Base-by-base conservation (phyloP, 2,329 filamentous ascomycete genomes). In the Fusarium nisikadoi region DNA sequence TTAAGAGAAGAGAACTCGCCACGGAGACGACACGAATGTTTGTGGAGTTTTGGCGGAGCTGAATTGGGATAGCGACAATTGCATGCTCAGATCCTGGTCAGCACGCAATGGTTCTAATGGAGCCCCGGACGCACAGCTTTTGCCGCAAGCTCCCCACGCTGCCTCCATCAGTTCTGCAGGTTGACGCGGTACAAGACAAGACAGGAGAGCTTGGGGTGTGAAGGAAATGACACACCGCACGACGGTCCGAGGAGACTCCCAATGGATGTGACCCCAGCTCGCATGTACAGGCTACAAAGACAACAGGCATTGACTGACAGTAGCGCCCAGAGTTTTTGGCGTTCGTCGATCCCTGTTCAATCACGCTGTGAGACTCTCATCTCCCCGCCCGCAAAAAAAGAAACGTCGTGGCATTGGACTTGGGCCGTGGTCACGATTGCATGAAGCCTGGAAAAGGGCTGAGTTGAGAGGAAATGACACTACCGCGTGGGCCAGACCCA, bases 1-100 rank as follows among this genome's bases (percentile, higher is more conserved):
- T n/a, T 20, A 16, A 27, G 33, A 25, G 23, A 63, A 23, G n/a
- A 45, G 27, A 27, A 20, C 35, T 68, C 35, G 19, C 56, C 62
- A 66, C 42, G 42, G 49, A 66, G 62, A 62, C 38, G 35, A 65
- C 56, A 41, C 63, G 59, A 75, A 73, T 58, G 41, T 50, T 62
- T 38, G 70, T 75, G 68, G 73, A 54, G 65, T 61, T 59, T 55
- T 50, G 50, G 65, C 68, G 70, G 74, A 65, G 57, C 39, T 63
- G 59, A 35, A 62, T 63, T 58, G 60, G 60, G 27, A 68, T 63
- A 63, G 72, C 25, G 47, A 76, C 65, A 62, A 77, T 77, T 68
- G 52, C 75, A 77, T 77, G 74, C 73, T 77, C 58, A 64, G 42
- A 77, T 76, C 76, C 76, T 72, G 60, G 75, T 71, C 76, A 77